These are phyloP conservation scores for Cercospora citrullina DNA, from an alignment of 2,329 filamentous ascomycete genomes.

Conservation along the genomic window DNA sequence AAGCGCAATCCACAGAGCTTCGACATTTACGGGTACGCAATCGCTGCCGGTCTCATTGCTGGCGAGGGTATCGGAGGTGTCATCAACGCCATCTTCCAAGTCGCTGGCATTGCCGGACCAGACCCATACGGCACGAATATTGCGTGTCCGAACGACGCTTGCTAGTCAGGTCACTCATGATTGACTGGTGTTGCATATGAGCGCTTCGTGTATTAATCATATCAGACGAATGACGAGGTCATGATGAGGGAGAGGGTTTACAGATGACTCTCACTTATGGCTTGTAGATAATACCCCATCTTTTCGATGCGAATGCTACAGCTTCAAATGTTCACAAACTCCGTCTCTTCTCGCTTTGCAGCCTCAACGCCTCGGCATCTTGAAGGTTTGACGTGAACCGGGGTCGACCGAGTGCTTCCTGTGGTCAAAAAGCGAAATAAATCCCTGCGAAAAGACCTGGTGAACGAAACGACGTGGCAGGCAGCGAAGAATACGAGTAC, in stretches of 20 bases:
- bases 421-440: not conserved
- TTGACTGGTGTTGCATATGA: not conserved
- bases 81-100: conserved; percentile 57
- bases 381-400: not conserved
- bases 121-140: conserved; percentile 45
- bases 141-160: conserved; percentile 44
- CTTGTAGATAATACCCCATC: not conserved
- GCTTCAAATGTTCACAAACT: not conserved
- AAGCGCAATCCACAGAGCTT: conserved; percentile 55
- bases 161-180: conserved; percentile 24
- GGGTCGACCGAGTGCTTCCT: not conserved
- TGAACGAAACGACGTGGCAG: not conserved
- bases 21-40: conserved; percentile 59
- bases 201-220: not conserved
- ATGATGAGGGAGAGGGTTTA: conserved; percentile 2
- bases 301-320: not conserved
- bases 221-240: conserved; percentile 4
- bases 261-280: conserved; percentile 7
- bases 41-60: conserved; percentile 62
- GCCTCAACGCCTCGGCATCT: not conserved
- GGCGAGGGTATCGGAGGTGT: conserved; percentile 65
- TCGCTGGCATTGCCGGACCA: conserved; percentile 46
- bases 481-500: not conserved
- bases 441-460: not conserved
- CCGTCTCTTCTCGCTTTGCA: not conserved